phyloP scores from a whole-genome alignment of 768 basidiomycete species.

The Phanerochaete sordida region DNA sequence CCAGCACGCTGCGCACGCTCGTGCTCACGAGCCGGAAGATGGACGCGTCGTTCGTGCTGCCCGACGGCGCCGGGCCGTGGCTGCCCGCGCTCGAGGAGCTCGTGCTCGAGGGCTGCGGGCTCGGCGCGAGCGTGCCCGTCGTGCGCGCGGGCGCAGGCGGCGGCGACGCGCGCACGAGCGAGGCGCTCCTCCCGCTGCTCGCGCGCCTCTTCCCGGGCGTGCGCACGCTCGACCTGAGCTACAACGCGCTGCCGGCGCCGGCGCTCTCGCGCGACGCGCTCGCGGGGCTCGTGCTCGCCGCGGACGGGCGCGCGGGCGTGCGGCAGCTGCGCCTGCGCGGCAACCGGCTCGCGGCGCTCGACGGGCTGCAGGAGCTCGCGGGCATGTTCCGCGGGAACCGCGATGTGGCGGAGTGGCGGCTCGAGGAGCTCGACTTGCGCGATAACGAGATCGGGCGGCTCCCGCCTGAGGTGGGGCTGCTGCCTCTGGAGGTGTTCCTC shows the following conservation, averaged over 20 bases:
- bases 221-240: conserved; percentile 68
- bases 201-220: conserved; percentile 68
- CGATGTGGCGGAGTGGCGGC: conserved; percentile 61
- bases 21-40: conserved; percentile 61
- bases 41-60: conserved; percentile 64
- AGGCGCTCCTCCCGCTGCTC: conserved; percentile 57
- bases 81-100: conserved; percentile 74
- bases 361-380: conserved; percentile 61
- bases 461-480: conserved; percentile 64
- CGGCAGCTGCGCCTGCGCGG: conserved; percentile 65
- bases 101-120: conserved; percentile 66
- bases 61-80: conserved; percentile 31
- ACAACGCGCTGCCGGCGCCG: conserved; percentile 63
- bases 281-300: conserved; percentile 39
- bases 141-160: conserved; percentile 31
- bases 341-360: conserved; percentile 58
- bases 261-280: conserved; percentile 49
- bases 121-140: conserved; percentile 57
- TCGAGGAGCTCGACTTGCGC: conserved; percentile 79
- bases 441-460: conserved; percentile 78
- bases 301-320: conserved; percentile 45
- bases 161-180: conserved; percentile 40
- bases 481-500: conserved; percentile 76
- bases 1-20: conserved; percentile 54
- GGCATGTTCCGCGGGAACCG: conserved; percentile 62